Conservation (phyloP, 257 asterid species). For the Forsythia viridissima region DNA sequence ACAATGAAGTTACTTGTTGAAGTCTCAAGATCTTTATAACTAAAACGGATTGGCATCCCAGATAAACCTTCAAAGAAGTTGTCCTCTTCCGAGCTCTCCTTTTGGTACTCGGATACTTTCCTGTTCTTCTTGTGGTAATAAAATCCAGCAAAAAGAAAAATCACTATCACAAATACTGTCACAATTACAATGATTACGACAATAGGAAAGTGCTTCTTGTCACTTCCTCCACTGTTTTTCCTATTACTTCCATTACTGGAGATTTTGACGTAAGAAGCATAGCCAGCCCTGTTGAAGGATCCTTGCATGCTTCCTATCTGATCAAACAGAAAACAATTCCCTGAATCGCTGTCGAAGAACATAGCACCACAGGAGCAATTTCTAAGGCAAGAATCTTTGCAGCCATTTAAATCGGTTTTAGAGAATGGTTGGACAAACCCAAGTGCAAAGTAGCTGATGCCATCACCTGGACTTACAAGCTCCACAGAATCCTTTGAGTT, state of each 20-base stretch:
- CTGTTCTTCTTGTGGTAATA: constrained; percentile 37
- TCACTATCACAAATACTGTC: constrained; percentile 46
- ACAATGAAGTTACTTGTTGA: constrained; percentile 69
- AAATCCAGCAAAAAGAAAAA: constrained; percentile 48
- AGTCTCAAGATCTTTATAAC: constrained; percentile 67
- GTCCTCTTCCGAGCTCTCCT: constrained; percentile 79
- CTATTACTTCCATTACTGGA: constrained; percentile 5
- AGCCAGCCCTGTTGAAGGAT: constrained; percentile 35
- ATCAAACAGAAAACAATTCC: constrained; percentile 67
- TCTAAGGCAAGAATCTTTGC: constrained; percentile 61
- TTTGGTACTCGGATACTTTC: constrained; percentile 48
- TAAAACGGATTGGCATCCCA: constrained; percentile 93
- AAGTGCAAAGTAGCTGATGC: constrained; percentile 62
- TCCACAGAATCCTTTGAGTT: constrained; percentile 32
- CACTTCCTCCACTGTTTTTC: constrained; percentile 21
- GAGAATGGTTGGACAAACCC: constrained; percentile 54
- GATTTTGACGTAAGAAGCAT: constrained; percentile 48
- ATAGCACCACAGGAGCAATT: constrained; percentile 80
- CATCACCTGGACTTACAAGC: constrained; percentile 71
- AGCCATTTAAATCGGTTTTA: constrained; percentile 58
- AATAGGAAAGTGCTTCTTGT: constrained; percentile 36
- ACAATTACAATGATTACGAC: constrained; percentile 53
- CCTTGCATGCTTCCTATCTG: constrained; percentile 64
- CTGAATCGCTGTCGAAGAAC: constrained; percentile 63
- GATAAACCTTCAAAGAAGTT: constrained; percentile 72